These are phyloP conservation scores for Hypoxylon sp. DNA, from an alignment of 2,329 filamentous ascomycete genomes.

Conservation along the genomic window DNA sequence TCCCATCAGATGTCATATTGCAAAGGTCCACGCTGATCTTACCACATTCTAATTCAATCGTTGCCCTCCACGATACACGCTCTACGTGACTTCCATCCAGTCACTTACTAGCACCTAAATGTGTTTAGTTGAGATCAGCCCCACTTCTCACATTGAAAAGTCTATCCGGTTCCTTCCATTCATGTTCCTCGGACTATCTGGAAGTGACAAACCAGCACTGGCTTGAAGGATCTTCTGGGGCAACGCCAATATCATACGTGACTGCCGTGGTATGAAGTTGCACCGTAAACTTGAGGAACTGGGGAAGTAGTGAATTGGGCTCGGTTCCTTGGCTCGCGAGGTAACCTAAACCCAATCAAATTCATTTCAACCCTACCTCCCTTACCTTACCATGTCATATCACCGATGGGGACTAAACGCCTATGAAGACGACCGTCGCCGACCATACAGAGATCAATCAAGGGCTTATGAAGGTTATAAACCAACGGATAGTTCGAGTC, in stretches of 20 bases:
- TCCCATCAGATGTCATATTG: neutral
- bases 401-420: conserved; percentile 22
- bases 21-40: neutral
- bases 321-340: conserved; percentile 8
- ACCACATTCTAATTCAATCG: neutral
- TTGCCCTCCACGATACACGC: neutral
- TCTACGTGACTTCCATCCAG: neutral
- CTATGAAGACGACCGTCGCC: conserved; percentile 41
- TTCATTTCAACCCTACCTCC: neutral
- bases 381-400: conserved; percentile 21
- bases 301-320: conserved; percentile 5
- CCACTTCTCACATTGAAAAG: neutral
- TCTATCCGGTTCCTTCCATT: neutral
- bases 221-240: conserved; percentile 18
- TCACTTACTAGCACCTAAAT: neutral
- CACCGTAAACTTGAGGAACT: conserved; percentile 25
- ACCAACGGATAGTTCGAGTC: conserved; percentile 3
- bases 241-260: conserved; percentile 40
- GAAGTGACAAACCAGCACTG: conserved; percentile 12
- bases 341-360: neutral
- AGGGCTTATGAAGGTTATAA: conserved; percentile 30
- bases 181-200: neutral
- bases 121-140: neutral
- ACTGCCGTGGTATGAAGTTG: conserved; percentile 31
- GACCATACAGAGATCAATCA: conserved; percentile 2